phyloP scores from a whole-genome alignment of 1,284 basidiomycete species.

The Puccinia coronata region DNA sequence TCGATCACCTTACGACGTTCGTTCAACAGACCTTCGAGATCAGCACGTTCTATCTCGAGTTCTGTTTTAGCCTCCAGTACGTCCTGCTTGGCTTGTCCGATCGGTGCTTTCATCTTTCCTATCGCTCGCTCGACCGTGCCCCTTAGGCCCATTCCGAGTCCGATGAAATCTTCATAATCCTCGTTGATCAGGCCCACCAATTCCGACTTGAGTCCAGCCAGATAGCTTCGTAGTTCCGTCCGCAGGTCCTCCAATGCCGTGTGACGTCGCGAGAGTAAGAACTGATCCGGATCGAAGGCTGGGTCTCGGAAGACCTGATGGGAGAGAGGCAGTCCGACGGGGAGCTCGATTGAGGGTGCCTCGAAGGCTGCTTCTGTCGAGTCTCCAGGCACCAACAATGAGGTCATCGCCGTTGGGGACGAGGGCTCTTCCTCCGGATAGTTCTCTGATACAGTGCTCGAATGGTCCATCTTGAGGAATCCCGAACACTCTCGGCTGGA shows the following conservation, averaged over 20 bases:
- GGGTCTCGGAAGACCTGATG: slow-evolving; percentile 49
- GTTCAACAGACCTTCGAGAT: slow-evolving; percentile 30
- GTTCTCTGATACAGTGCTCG: neutral
- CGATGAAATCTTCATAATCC: slow-evolving; percentile 97
- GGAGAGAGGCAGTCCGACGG: slow-evolving; percentile 26
- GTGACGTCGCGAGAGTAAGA: slow-evolving; percentile 81
- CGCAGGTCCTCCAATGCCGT: slow-evolving; percentile 84
- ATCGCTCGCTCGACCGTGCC: slow-evolving; percentile 62
- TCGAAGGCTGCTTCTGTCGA: slow-evolving; percentile 18
- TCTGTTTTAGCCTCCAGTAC: slow-evolving; percentile 7
- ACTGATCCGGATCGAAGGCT: slow-evolving; percentile 77
- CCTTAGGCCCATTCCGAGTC: slow-evolving; percentile 80
- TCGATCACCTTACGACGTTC: slow-evolving; percentile 38
- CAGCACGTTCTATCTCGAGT: slow-evolving; percentile 9
- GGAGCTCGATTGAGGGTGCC: slow-evolving; percentile 4
- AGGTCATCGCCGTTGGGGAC: neutral
- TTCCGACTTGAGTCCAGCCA: slow-evolving; percentile 80
- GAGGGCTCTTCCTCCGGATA: neutral
- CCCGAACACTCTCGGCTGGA: neutral
- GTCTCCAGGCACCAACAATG: slow-evolving; percentile 28
- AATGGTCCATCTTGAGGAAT: slow-evolving; percentile 16
- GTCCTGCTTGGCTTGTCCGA: slow-evolving; percentile 12
- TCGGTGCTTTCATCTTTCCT: slow-evolving; percentile 42
- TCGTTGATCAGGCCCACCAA: slow-evolving; percentile 93
- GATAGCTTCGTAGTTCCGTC: slow-evolving; percentile 80